These are phyloP conservation scores for Phycomyces nitens DNA, from an alignment of 192 early-diverging fungal genomes.

Conservation along the genomic window DNA sequence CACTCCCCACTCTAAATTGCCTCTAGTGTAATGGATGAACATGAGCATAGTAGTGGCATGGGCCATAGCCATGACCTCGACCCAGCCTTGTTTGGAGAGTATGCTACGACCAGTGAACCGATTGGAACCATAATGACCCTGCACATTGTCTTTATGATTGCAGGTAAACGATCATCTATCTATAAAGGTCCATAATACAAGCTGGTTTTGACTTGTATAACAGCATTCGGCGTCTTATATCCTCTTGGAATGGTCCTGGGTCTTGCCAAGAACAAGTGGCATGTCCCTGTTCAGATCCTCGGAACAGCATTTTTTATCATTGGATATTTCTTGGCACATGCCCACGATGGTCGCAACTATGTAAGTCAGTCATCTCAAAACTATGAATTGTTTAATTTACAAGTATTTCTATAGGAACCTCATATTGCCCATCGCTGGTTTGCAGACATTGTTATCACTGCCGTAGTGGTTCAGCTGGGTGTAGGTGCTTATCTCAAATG, in stretches of 20 bases:
- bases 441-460: slow-evolving; percentile 57
- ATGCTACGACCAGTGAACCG: slow-evolving; percentile 32
- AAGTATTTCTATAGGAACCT: too few species aligned
- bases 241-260: slow-evolving; percentile 54
- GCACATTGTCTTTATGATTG: slow-evolving; percentile 28
- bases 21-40: slow-evolving; percentile 9
- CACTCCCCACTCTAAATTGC: too few species aligned
- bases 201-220: not conserved
- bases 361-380: slow-evolving; percentile 17
- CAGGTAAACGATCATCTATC: slow-evolving; percentile 16
- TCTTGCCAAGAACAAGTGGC: slow-evolving; percentile 51
- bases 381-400: too few species aligned
- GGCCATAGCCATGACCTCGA: slow-evolving; percentile 31
- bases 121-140: slow-evolving; percentile 32
- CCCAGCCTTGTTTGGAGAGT: slow-evolving; percentile 17
- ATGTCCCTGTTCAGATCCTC: slow-evolving; percentile 57
- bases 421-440: slow-evolving; percentile 64
- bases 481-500: slow-evolving; percentile 59
- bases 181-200: not conserved
- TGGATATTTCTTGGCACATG: slow-evolving; percentile 60
- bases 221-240: slow-evolving; percentile 37
- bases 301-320: slow-evolving; percentile 43
- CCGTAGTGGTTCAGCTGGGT: slow-evolving; percentile 45
- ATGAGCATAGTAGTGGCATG: slow-evolving; percentile 8
- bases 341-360: slow-evolving; percentile 59